Conservation (phyloP, 2,329 filamentous ascomycete species). For the Apiospora phragmitis region DNA sequence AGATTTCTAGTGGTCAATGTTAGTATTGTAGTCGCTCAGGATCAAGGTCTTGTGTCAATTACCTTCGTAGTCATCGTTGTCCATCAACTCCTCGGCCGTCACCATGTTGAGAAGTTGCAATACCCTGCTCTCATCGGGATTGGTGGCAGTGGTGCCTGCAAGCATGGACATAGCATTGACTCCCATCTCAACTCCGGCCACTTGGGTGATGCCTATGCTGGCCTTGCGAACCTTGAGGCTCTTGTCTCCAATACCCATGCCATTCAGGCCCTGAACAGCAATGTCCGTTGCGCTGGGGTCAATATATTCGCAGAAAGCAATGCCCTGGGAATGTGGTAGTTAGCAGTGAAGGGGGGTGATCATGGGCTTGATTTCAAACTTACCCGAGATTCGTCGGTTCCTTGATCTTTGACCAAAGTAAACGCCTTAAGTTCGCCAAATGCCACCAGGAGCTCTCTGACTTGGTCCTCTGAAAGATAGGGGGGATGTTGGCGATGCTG, state of each 20-base stretch:
- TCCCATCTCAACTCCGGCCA: constrained; percentile 87
- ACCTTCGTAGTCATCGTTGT: constrained; percentile 95
- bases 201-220: constrained; percentile 92
- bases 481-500: constrained; percentile 82
- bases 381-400: constrained; percentile 85
- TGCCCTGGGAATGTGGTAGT: constrained; percentile 61
- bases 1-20: constrained; percentile 69
- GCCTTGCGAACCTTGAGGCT: constrained; percentile 84
- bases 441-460: constrained; percentile 83
- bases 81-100: constrained; percentile 89
- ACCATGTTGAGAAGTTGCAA: constrained; percentile 98
- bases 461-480: constrained; percentile 88
- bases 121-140: constrained; percentile 79
- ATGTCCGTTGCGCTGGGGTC: constrained; percentile 77
- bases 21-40: not conserved
- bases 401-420: constrained; percentile 81
- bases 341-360: not conserved
- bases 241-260: constrained; percentile 88
- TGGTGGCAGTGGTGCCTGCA: constrained; percentile 80
- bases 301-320: constrained; percentile 94
- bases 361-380: not conserved
- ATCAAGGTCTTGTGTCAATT: constrained; percentile 29
- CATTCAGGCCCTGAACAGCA: constrained; percentile 87
- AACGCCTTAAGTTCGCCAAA: constrained; percentile 96
- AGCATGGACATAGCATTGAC: constrained; percentile 98